phyloP scores from a whole-genome alignment of 2,329 filamentous ascomycete genomes.

The Pseudovirgaria hyperparasitica region DNA sequence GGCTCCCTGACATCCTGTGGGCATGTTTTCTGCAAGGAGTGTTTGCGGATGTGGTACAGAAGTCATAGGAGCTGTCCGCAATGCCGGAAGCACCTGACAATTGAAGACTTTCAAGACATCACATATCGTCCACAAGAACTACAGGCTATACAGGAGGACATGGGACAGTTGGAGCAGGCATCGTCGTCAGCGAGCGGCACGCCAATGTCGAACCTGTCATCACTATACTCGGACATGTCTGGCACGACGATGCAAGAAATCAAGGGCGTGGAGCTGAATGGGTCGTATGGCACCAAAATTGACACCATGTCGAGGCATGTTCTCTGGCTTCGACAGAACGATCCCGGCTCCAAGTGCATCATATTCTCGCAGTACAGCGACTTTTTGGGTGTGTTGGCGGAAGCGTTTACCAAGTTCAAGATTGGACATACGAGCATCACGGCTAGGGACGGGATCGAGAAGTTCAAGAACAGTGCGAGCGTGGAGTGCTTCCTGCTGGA shows the following conservation, averaged over 20 bases:
- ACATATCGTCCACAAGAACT: slow-evolving; percentile 66
- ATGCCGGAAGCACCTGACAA: slow-evolving; percentile 59
- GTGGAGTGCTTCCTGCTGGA: slow-evolving; percentile 81
- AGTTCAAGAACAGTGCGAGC: slow-evolving; percentile 62
- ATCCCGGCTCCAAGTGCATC: slow-evolving; percentile 80
- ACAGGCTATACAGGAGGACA: slow-evolving; percentile 51
- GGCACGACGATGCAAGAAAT: slow-evolving; percentile 63
- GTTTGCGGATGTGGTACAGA: slow-evolving; percentile 67
- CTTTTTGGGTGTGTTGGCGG: slow-evolving; percentile 62
- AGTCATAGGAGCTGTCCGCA: slow-evolving; percentile 66
- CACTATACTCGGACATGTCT: slow-evolving; percentile 70
- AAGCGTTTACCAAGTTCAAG: slow-evolving; percentile 56
- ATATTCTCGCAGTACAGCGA: slow-evolving; percentile 87
- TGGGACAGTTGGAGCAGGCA: slow-evolving; percentile 13
- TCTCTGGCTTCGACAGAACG: slow-evolving; percentile 70
- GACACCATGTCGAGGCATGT: slow-evolving; percentile 59
- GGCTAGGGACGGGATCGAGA: slow-evolving; percentile 53
- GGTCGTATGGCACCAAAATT: slow-evolving; percentile 79
- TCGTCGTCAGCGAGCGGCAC: slow-evolving; percentile 13
- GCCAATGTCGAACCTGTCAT: slow-evolving; percentile 15
- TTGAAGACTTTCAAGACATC: slow-evolving; percentile 69
- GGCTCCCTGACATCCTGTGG: slow-evolving; percentile 80
- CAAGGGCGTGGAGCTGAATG: slow-evolving; percentile 61
- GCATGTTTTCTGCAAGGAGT: slow-evolving; percentile 84
- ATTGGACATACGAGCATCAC: slow-evolving; percentile 66